Percentiles rank a stretch among this genome's conserved stretches.
These are phyloP conservation scores for Ophiostoma piceae DNA, from an alignment of 2,329 filamentous ascomycete species.

Conservation along the genomic window DNA sequence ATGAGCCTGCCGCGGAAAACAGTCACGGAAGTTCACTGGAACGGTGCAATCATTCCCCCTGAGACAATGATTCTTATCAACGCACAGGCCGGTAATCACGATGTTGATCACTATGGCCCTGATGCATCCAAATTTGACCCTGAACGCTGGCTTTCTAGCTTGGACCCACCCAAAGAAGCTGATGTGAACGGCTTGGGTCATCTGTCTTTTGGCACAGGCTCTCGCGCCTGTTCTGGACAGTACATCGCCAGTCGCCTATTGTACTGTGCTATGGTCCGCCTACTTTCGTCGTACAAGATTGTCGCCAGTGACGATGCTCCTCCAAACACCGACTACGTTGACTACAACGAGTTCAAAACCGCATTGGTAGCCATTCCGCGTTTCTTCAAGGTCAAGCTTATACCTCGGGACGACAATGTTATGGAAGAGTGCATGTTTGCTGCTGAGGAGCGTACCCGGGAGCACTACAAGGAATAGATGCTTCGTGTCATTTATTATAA, in stretches of 20 bases:
- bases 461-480: slow-evolving; percentile 26
- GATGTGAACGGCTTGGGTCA: slow-evolving; percentile 49
- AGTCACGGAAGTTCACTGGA: slow-evolving; percentile 66
- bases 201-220: slow-evolving; percentile 58
- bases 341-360: slow-evolving; percentile 27
- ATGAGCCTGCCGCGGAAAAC: slow-evolving; percentile 69
- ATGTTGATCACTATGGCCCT: slow-evolving; percentile 58
- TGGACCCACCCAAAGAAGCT: slow-evolving; percentile 23
- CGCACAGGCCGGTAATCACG: slow-evolving; percentile 70
- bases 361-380: slow-evolving; percentile 26
- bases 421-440: slow-evolving; percentile 20
- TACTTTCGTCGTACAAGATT: slow-evolving; percentile 36
- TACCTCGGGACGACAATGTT: slow-evolving; percentile 20
- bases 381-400: slow-evolving; percentile 26
- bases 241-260: slow-evolving; percentile 60
- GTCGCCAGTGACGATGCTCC: slow-evolving; percentile 61
- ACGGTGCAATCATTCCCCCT: slow-evolving; percentile 62
- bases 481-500: too few species aligned
- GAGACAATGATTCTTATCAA: slow-evolving; percentile 78
- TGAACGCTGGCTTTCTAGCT: slow-evolving; percentile 56
- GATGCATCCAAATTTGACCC: slow-evolving; percentile 59
- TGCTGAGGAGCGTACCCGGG: slow-evolving; percentile 23
- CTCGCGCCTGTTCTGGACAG: slow-evolving; percentile 58
- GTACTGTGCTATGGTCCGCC: slow-evolving; percentile 54
- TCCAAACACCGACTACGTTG: slow-evolving; percentile 36